Evolutionary conservation across 1,139 yeast genomes (phyloP), one percentile per base, ranked within the genome.

Genomic region (Yamadazyma diospyri): DNA sequence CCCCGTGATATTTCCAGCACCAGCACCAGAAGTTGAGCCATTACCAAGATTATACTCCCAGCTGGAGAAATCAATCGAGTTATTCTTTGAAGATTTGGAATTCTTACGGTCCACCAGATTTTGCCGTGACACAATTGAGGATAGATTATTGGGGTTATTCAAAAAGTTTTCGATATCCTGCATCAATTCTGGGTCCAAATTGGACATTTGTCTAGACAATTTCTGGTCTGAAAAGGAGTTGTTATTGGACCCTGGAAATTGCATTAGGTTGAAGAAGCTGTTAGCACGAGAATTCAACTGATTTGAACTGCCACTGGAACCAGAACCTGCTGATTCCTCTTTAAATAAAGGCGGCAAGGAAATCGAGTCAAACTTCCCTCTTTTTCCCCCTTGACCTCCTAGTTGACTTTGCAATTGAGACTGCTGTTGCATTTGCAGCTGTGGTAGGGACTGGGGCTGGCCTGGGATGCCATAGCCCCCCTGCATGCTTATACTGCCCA

Each of bases 221-320:
- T 38, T 32, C 21, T 34, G 6, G 18, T 40, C 53, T 48, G 9
- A 44, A 7, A 62, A 43, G 1, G 69, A 61, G 39, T 63, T 64
- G 11, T 56, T 51, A 17, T 47, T 45, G 3, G 69, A 57, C 1
- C 55, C 55, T 4, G 73, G 72, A 16, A 66, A 48, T 42, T 68
- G 71, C 23, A 68, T 64, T 16, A 64, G 48, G 39, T 63, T 63
- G 47, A 68, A 68, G 9, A 68, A 65, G 40, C 70, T 62, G 38
- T 67, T 66, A 21, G 72, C 63, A 16, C 73, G 40, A 19, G 64
- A 60, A 41, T 48, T 41, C 20, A 20, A 16, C 1, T 8, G 11
- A 8, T 21, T 23, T 6, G 25, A 15, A 12, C 17, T 16, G 12
- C 29, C 18, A 4, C 20, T 9, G 8, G 20, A 18, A 9, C 20